Evolutionary conservation across 2,329 filamentous ascomycete species (phyloP).

Genomic region (Monosporascus sp.): DNA sequence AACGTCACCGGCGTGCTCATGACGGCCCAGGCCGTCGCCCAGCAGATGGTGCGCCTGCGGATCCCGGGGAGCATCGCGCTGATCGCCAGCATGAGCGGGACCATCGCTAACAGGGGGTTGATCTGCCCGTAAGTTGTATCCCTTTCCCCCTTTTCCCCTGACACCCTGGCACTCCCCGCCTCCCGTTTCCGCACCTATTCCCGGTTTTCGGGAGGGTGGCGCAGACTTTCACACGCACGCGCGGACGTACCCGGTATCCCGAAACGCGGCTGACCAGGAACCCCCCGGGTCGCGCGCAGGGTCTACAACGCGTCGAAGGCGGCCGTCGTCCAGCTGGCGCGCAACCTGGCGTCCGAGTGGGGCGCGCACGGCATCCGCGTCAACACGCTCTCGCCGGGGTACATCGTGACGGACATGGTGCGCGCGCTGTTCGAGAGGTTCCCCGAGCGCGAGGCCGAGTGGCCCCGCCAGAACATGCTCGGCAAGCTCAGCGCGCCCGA

Average conservation of each 20-base stretch:
- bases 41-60: slow-evolving; percentile 61
- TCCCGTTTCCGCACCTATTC: neutral
- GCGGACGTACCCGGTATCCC: too few species aligned
- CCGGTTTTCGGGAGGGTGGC: neutral
- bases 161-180: neutral
- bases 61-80: slow-evolving; percentile 58
- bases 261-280: too few species aligned
- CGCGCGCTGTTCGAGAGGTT: slow-evolving; percentile 70
- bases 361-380: slow-evolving; percentile 68
- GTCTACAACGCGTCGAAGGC: slow-evolving; percentile 76
- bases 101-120: slow-evolving; percentile 58
- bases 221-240: too few species aligned
- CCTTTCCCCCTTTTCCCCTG: neutral
- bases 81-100: slow-evolving; percentile 67
- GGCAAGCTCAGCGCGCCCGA: slow-evolving; percentile 60
- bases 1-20: slow-evolving; percentile 84
- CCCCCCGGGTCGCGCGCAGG: slow-evolving; percentile 29
- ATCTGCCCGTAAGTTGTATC: slow-evolving; percentile 53
- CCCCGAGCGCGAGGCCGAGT: slow-evolving; percentile 62
- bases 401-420: slow-evolving; percentile 81
- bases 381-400: slow-evolving; percentile 76
- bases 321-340: slow-evolving; percentile 65
- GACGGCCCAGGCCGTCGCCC: slow-evolving; percentile 83
- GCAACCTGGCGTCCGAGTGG: slow-evolving; percentile 71
- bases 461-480: slow-evolving; percentile 85